phyloP scores from a whole-genome alignment of 805 yeast genomes.

The Kregervanrija pseudodelftensis region DNA sequence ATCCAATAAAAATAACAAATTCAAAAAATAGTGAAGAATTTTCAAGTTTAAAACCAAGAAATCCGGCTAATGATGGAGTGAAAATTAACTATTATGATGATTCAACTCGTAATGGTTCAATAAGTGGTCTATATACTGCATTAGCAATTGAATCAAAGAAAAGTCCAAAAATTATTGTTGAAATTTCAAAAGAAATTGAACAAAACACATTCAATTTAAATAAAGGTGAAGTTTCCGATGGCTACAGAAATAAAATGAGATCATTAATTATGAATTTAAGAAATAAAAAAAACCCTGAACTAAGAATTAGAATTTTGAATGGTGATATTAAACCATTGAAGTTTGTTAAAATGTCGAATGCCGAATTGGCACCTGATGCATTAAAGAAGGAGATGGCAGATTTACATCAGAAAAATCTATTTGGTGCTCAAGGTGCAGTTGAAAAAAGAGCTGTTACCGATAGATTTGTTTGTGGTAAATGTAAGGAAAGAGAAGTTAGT shows the following conservation, averaged over 20 bases:
- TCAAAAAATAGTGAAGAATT: constrained; percentile 29
- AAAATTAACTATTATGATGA: constrained; percentile 63
- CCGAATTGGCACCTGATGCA: constrained; percentile 91
- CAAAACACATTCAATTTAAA: constrained; percentile 57
- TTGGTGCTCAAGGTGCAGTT: constrained; percentile 96
- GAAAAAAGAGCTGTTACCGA: constrained; percentile 95
- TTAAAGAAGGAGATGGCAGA: constrained; percentile 79
- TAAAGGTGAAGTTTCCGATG: constrained; percentile 47
- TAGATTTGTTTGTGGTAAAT: constrained; percentile 94
- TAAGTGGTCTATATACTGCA: constrained; percentile 81
- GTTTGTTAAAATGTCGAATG: constrained; percentile 79
- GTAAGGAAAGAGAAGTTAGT: constrained; percentile 94
- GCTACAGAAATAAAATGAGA: constrained; percentile 77
- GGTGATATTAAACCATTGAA: constrained; percentile 62
- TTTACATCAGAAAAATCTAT: constrained; percentile 80
- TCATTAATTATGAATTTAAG: constrained; percentile 81
- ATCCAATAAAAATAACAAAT: neutral
- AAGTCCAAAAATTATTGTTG: constrained; percentile 45
- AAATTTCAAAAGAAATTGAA: constrained; percentile 67
- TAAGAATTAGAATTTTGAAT: constrained; percentile 58
- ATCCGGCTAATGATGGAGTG: constrained; percentile 74
- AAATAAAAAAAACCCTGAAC: constrained; percentile 82
- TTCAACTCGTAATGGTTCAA: constrained; percentile 74
- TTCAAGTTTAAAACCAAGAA: constrained; percentile 55
- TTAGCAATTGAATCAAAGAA: constrained; percentile 70